A percentile compares a stretch with the other conserved stretches of the same genome.
Evolutionary conservation across 139 green algal species (phyloP).

Genomic region (Astrephomene gubernaculifera): DNA sequence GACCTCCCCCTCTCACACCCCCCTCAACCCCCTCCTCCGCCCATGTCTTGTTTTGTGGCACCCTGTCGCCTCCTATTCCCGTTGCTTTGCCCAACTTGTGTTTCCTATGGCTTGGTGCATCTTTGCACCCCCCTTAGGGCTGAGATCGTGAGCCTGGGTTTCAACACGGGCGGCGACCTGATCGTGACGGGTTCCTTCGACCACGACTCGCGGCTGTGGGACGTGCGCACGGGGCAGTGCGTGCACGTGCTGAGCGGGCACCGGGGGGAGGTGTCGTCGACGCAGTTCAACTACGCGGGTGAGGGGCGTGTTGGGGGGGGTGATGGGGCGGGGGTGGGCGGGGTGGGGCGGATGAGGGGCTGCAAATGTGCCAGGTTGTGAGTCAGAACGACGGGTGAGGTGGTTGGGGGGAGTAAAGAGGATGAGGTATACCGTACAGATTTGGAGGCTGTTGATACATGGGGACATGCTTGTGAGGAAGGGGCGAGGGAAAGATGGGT

Average conservation of each 20-base stretch:
- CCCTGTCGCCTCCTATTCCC: not conserved
- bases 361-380: no score
- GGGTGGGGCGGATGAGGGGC: no score
- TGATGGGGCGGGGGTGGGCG: no score
- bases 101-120: no score
- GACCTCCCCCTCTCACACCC: not conserved
- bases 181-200: constrained; percentile 82
- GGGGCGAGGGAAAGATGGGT: no score
- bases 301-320: not conserved
- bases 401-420: no score
- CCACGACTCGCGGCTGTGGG: constrained; percentile 78
- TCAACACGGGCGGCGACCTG: constrained; percentile 72
- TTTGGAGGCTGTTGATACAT: no score
- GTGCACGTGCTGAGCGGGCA: constrained; percentile 77
- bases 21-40: no score
- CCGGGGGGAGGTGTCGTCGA: constrained; percentile 69
- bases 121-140: constrained; percentile 41
- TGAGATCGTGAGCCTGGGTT: constrained; percentile 81
- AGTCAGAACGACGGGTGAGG: no score
- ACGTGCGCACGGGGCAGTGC: constrained; percentile 76
- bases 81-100: not conserved
- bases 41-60: not conserved
- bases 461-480: no score
- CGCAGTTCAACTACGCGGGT: constrained; percentile 76
- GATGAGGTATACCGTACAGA: no score